These are phyloP conservation scores for Trypanosoma theileri DNA, from an alignment of 208 protist species.

Conservation along the genomic window DNA sequence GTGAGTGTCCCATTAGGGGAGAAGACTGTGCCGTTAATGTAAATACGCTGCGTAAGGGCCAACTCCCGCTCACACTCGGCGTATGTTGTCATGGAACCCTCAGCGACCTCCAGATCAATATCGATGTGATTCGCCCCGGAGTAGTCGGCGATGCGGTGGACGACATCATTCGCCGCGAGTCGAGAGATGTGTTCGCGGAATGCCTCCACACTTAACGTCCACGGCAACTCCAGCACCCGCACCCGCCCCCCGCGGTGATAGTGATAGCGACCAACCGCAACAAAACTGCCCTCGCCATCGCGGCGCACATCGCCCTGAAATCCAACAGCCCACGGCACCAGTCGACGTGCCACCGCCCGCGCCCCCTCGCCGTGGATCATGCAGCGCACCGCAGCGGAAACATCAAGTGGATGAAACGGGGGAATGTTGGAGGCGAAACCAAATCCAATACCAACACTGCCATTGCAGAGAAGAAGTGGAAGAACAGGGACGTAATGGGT, in stretches of 20 bases:
- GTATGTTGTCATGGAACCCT: slow-evolving; percentile 54
- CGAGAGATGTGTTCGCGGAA: slow-evolving; percentile 75
- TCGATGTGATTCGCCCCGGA: slow-evolving; percentile 90
- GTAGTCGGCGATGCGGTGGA: slow-evolving; percentile 89
- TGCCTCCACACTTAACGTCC: slow-evolving; percentile 70
- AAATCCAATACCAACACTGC: slow-evolving; percentile 98
- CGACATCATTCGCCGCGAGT: slow-evolving; percentile 70
- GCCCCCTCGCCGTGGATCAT: slow-evolving; percentile 86
- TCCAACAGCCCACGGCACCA: slow-evolving; percentile 96
- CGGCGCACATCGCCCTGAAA: slow-evolving; percentile 91
- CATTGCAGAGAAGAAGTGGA: slow-evolving; percentile 99
- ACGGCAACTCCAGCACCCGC: slow-evolving; percentile 76
- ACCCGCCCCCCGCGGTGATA: slow-evolving; percentile 71
- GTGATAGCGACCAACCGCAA: slow-evolving; percentile 66
- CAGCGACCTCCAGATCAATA: slow-evolving; percentile 80
- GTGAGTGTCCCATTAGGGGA: slow-evolving; percentile 77
- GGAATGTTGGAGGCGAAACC: slow-evolving; percentile 96
- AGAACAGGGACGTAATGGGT: slow-evolving; percentile 99
- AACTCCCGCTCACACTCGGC: slow-evolving; percentile 80
- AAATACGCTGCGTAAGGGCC: slow-evolving; percentile 64
- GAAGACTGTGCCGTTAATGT: slow-evolving; percentile 88
- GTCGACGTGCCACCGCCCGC: slow-evolving; percentile 69
- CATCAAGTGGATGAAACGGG: slow-evolving; percentile 96
- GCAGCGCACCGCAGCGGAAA: slow-evolving; percentile 86
- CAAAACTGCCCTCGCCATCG: slow-evolving; percentile 65